Conservation (phyloP, 352 stramenopile genomes). For the Globisporangium barbulae region DNA sequence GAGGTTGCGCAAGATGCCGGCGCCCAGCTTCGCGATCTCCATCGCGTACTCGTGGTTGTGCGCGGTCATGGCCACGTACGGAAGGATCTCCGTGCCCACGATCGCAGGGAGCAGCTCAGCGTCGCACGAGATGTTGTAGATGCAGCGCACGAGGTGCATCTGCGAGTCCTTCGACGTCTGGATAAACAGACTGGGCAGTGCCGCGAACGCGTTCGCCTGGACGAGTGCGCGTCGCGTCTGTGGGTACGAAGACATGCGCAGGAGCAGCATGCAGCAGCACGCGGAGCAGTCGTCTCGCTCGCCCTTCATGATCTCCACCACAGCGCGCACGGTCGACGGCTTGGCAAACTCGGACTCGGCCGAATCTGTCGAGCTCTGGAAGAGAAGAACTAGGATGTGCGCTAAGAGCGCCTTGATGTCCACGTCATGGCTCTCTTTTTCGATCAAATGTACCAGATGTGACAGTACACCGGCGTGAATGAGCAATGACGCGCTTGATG, state of each 20-base stretch:
- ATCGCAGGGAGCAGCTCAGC: constrained; percentile 25
- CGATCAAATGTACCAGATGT: constrained; percentile 29
- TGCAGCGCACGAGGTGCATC: constrained; percentile 41
- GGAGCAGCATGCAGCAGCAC: constrained; percentile 55
- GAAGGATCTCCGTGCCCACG: constrained; percentile 18
- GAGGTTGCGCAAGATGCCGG: constrained; percentile 52
- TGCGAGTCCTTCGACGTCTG: constrained; percentile 32
- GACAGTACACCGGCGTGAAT: constrained; percentile 24
- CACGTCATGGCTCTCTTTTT: constrained; percentile 19
- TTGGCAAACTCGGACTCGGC: constrained; percentile 31
- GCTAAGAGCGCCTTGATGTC: constrained; percentile 20
- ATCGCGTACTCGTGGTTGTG: constrained; percentile 21
- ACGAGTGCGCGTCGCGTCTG: constrained; percentile 29
- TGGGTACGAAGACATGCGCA: constrained; percentile 47
- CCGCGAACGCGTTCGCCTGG: constrained; percentile 8
- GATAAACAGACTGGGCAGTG: constrained; percentile 32
- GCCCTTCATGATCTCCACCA: constrained; percentile 18
- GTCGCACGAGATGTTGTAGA: constrained; percentile 68
- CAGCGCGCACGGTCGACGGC: constrained; percentile 20
- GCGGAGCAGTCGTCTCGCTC: constrained; percentile 29
- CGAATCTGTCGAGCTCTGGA: constrained; percentile 27
- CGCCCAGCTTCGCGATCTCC: constrained; percentile 19
- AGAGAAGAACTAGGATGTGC: constrained; percentile 30
- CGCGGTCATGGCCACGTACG: constrained; percentile 20
- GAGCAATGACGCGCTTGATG: constrained; percentile 21